Conservation (phyloP, 139 green algal species). For the Yamagishiella unicocca region DNA sequence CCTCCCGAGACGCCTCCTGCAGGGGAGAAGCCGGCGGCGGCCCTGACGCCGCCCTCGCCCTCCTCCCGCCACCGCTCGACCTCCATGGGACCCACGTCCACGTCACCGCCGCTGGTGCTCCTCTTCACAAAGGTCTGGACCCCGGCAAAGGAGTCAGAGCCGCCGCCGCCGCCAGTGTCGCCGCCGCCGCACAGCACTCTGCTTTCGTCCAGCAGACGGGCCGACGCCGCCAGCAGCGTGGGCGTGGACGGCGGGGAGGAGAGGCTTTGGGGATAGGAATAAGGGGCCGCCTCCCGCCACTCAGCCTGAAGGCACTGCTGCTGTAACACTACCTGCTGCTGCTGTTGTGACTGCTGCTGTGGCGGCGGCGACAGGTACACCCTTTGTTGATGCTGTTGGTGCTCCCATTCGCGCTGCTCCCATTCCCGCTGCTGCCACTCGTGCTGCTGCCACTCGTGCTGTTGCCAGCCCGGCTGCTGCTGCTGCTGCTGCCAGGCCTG, state of each 20-base stretch:
- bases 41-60: too few species aligned
- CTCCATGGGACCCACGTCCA: too few species aligned
- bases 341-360: slow-evolving; percentile 12
- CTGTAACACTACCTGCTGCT: slow-evolving; percentile 26
- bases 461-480: neutral
- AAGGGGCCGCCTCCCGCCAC: neutral
- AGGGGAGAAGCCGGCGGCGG: too few species aligned
- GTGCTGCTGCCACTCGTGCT: neutral
- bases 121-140: too few species aligned
- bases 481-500: neutral
- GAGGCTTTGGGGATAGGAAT: too few species aligned
- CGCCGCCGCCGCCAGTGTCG: too few species aligned
- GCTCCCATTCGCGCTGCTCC: neutral
- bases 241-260: neutral
- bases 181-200: neutral
- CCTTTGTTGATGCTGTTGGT: neutral
- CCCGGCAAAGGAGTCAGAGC: too few species aligned
- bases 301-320: neutral
- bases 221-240: neutral
- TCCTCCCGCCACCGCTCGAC: too few species aligned
- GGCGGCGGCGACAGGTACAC: neutral
- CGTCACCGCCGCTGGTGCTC: too few species aligned
- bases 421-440: neutral
- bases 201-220: neutral
- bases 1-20: too few species aligned